Evolutionary conservation across 305 asterid genomes (phyloP).

Genomic region (Rubia tinctorum): DNA sequence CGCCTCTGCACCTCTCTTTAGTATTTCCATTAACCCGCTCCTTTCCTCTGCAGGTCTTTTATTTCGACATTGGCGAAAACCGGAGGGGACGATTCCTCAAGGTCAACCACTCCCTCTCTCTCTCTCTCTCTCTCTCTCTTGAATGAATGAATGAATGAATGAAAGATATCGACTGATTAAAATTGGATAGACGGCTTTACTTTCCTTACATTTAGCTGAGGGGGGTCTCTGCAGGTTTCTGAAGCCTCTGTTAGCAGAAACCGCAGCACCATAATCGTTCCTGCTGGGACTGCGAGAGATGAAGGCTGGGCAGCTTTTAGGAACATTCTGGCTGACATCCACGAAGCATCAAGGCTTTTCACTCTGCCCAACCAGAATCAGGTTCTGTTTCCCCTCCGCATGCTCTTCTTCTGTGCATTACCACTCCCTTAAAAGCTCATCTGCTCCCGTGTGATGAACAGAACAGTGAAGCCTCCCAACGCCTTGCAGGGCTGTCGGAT

Average conservation of each 20-base stretch:
- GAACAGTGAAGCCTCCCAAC: slow-evolving; percentile 67
- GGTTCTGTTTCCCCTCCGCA: slow-evolving; percentile 1
- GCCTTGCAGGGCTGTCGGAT: slow-evolving; percentile 81
- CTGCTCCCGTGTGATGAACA: slow-evolving; percentile 35
- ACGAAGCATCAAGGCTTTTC: slow-evolving; percentile 78
- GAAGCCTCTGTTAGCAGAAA: slow-evolving; percentile 97
- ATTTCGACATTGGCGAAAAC: slow-evolving; percentile 93
- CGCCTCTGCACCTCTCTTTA: no score
- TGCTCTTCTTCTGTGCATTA: background rate
- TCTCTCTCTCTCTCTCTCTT: no score
- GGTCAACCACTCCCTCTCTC: no score
- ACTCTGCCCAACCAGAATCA: slow-evolving; percentile 54
- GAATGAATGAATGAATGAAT: no score
- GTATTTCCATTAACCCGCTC: background rate
- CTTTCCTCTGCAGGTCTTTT: slow-evolving; percentile 63
- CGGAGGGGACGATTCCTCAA: slow-evolving; percentile 96
- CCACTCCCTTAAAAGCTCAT: slow-evolving; percentile 8
- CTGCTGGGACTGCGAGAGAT: slow-evolving; percentile 80
- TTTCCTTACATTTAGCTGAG: background rate
- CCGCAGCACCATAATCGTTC: slow-evolving; percentile 96
- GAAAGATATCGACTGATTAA: no score
- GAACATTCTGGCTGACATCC: slow-evolving; percentile 84
- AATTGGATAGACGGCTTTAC: no score
- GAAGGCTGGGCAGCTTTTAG: slow-evolving; percentile 97
- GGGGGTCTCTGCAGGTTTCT: slow-evolving; percentile 55